Evolutionary conservation across 2,329 filamentous ascomycete genomes (phyloP), one percentile per base, ranked within the genome.

Genomic region (Mycogone perniciosa): DNA sequence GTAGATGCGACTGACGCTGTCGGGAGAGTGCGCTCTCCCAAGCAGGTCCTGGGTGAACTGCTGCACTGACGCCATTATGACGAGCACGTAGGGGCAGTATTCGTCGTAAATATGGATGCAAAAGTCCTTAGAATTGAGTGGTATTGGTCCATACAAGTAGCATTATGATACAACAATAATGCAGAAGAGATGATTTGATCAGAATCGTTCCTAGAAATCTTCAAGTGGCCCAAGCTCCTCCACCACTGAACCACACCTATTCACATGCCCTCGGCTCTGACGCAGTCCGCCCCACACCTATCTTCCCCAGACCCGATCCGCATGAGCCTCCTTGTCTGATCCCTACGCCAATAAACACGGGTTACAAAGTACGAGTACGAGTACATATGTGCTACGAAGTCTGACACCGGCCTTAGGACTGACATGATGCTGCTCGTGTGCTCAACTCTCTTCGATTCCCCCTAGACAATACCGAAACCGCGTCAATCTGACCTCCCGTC

Each of bases 11-110:
- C 75, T 72, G 49, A 84, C 81, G 51, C 80, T 84, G 57, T 86
- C 78, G 29, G 89, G 85, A 2, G 88, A 85, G 70, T 96, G 89
- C 7, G 89, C 89, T 60, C 88, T 84, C 5, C 78, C 70, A 48
- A 97, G 84, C 46, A 96, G 82, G 6, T 76, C 71, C 56, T 82
- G 76, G 0, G 81, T 83, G 31, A 51, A 47, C 39, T 71, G 69
- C 3, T 57, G 58, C 20, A 62, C 44, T 34, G 57, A 57, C 4
- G 69, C 61, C 71, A 74, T 75, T 20, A 44, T 49, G 30, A 7
- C 30, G 6, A 31, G 13, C 42, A 35, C 31, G 29, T 33, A 37
- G 35, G 10, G 9, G 5, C 30, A 10, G 20, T 7, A n/a, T 40
- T 7, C 7, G 31, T n/a, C 10, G 4, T 26, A 20, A 27, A n/a